phyloP scores from a whole-genome alignment of 495 filamentous ascomycete species.

The Podospora pseudopauciseta region DNA sequence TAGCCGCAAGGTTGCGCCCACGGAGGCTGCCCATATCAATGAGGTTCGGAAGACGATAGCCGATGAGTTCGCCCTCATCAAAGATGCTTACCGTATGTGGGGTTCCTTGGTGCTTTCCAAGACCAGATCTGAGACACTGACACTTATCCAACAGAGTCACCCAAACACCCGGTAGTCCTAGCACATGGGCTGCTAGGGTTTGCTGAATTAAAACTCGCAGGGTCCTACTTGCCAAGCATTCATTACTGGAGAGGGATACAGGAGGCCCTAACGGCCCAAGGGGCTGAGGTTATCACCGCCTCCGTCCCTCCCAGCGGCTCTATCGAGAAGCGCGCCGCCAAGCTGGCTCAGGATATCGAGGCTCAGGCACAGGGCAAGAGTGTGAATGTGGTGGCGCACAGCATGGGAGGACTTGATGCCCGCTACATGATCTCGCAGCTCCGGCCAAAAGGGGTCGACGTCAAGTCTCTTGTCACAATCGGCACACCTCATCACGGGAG shows the following conservation, averaged over 20 bases:
- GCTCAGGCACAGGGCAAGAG: constrained; percentile 62
- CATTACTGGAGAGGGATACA: constrained; percentile 92
- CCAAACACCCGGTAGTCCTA: constrained; percentile 72
- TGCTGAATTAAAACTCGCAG: constrained; percentile 72
- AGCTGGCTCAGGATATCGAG: constrained; percentile 61
- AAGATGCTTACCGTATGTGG: constrained; percentile 61
- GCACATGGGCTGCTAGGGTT: constrained; percentile 93
- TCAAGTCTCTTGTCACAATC: constrained; percentile 76
- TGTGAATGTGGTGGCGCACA: constrained; percentile 87
- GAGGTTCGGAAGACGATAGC: constrained; percentile 64
- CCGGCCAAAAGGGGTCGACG: constrained; percentile 63
- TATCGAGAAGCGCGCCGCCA: constrained; percentile 72
- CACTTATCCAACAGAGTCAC: constrained; percentile 31
- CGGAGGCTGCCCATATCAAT: constrained; percentile 36
- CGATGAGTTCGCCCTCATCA: constrained; percentile 72
- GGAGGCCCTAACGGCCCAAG: constrained; percentile 67
- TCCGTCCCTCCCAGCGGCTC: constrained; percentile 74
- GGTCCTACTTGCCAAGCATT: constrained; percentile 67
- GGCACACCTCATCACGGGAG: constrained; percentile 84
- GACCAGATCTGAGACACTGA: constrained; percentile 33
- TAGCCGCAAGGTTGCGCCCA: constrained; percentile 35
- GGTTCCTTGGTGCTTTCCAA: not conserved
- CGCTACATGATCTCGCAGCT: constrained; percentile 88
- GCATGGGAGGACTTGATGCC: constrained; percentile 75
- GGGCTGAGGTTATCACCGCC: constrained; percentile 75